Conservation (phyloP, 2,329 filamentous ascomycete species). For the Sarocladium oryzae region DNA sequence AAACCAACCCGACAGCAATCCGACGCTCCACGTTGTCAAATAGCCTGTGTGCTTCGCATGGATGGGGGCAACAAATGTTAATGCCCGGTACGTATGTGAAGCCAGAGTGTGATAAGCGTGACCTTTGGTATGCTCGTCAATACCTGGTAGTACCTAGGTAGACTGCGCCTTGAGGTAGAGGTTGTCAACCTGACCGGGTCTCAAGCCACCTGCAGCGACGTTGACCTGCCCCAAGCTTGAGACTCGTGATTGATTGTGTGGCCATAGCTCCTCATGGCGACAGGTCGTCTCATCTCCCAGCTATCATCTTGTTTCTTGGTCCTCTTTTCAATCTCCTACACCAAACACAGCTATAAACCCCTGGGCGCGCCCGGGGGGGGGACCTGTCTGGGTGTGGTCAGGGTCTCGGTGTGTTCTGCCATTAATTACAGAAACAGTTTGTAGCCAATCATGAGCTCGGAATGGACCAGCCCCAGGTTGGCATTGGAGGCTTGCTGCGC, state of each 20-base stretch:
- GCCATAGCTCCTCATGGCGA: not conserved
- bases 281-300: conserved; percentile 6
- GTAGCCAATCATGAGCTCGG: not conserved
- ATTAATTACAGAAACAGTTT: conserved; percentile 1
- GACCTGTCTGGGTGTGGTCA: conserved; percentile 1
- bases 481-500: not conserved
- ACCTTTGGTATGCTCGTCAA: no score
- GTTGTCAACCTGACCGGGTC: no score
- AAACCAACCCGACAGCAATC: no score
- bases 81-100: no score
- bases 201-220: not conserved
- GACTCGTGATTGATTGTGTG: conserved; percentile 1
- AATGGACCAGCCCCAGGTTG: conserved; percentile 5
- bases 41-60: no score
- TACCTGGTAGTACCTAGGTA: no score
- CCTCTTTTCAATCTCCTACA: not conserved
- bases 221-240: not conserved
- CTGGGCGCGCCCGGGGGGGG: not conserved
- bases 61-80: no score
- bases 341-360: not conserved
- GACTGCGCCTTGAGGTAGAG: no score
- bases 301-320: not conserved
- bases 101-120: no score
- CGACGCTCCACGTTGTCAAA: no score
- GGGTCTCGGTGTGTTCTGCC: conserved; percentile 1